These are phyloP conservation scores for Xylariaceae sp. DNA, from an alignment of 2,329 filamentous ascomycete species.

Conservation along the genomic window DNA sequence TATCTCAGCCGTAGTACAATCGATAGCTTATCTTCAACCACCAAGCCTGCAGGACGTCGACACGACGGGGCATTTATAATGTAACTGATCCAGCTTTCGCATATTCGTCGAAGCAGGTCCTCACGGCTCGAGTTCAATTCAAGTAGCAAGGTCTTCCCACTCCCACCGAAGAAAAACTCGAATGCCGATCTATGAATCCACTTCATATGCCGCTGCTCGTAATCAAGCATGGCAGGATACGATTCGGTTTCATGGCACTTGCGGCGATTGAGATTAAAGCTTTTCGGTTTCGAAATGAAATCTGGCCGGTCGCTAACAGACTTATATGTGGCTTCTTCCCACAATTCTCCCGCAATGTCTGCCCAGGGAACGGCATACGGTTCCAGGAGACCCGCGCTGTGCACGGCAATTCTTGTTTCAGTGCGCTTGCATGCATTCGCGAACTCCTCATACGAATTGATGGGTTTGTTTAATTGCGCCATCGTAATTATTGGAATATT, in stretches of 20 bases:
- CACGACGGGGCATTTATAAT: not conserved
- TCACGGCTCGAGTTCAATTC: not conserved
- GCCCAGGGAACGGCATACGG: no score
- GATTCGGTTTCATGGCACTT: not conserved
- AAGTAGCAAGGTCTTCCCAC: not conserved
- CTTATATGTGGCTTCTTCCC: no score
- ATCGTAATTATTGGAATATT: conserved; percentile 2
- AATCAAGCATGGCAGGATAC: conserved; percentile 7
- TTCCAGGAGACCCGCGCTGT: no score
- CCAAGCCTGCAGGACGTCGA: no score
- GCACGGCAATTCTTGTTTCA: no score
- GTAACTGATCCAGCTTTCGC: conserved; percentile 1
- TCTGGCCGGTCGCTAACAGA: no score
- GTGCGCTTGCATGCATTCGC: not conserved
- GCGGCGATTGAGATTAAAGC: no score
- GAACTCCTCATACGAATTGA: conserved; percentile 11
- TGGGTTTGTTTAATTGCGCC: not conserved
- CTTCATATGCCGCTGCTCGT: not conserved
- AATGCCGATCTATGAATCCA: conserved; percentile 19
- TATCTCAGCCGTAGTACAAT: no score
- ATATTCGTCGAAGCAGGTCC: not conserved
- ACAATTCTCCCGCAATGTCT: no score
- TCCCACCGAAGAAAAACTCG: not conserved
- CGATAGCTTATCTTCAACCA: no score
- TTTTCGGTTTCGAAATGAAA: no score